phyloP scores from a whole-genome alignment of 345 rosid species.

The Lepidium africanum region DNA sequence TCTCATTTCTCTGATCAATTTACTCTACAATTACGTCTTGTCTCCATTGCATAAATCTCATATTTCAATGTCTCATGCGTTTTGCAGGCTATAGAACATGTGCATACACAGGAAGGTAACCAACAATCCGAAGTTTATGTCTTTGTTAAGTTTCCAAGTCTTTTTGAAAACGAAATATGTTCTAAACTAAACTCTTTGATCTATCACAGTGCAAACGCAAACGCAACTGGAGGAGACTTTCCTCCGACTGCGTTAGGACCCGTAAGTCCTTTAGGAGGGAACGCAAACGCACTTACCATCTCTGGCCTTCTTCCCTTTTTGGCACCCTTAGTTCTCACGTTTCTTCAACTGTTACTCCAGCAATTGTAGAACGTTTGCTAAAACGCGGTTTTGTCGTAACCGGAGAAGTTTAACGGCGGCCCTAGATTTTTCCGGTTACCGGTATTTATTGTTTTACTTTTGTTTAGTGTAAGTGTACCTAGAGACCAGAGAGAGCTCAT shows the following conservation, averaged over 20 bases:
- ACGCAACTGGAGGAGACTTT: conserved; percentile 24
- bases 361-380: neutral
- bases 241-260: conserved; percentile 68
- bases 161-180: neutral
- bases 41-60: neutral
- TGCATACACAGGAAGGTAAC: conserved; percentile 72
- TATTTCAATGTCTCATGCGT: neutral
- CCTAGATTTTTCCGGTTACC: neutral
- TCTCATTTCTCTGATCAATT: neutral
- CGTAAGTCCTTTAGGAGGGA: conserved; percentile 43
- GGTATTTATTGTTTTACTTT: conserved; percentile 6
- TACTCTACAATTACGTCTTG: neutral
- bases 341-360: conserved; percentile 22
- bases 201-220: conserved; percentile 40
- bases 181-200: neutral
- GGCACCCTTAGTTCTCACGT: conserved; percentile 29
- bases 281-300: conserved; percentile 22
- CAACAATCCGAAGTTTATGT: neutral
- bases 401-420: neutral
- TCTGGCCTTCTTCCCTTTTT: conserved; percentile 23
- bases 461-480: conserved; percentile 15
- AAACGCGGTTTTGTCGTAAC: conserved; percentile 10
- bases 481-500: conserved; percentile 9
- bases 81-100: conserved; percentile 75
- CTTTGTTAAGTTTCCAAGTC: neutral